Evolutionary conservation across 2,329 filamentous ascomycete genomes (phyloP), one percentile per base, ranked within the genome.

Genomic region (Hymenoscyphus linearis): DNA sequence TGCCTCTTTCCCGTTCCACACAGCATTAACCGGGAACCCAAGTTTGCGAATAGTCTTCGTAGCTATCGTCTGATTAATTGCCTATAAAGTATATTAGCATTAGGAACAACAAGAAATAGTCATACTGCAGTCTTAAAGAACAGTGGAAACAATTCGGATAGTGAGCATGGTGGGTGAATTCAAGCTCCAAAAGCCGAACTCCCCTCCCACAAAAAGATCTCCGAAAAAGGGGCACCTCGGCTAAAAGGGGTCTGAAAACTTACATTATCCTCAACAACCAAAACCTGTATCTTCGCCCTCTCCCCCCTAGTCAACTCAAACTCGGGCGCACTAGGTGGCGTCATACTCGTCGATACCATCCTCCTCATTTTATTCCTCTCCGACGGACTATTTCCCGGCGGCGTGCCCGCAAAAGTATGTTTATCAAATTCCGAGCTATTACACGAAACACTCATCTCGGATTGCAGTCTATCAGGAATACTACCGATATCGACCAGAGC

Each of bases 231-330:
- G 36, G 14, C 14, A 40, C 4, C 14, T 16, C n/a, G 36, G 36
- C 36, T 40, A 40, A 12, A 18, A 9, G 3, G 3, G 12, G 14
- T 12, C 0, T 44, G 50, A 12, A 7, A 18, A 79, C 84, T 78
- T 77, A 85, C 84, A 47, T 93, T 92, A 71, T 93, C 90, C 74
- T 93, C 90, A 1, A 93, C 90, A 1, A 95, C 84, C 22, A 93
- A 75, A n/a, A 93, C 79, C 55, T 90, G 84, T 5, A 87, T 80
- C 40, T 84, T 82, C 59, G 82, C 78, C 59, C 90, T 80, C 59
- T 90, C 86, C 2, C 78, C 73, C 16, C 78, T 74, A 3, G 82
- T 75, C 1, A 90, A 70, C 18, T 81, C 81, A 53, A 80, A 73
- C 1, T 79, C 77, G 70, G 73, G 54, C 57, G 67, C 62, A 63